phyloP scores from a whole-genome alignment of 805 yeast species.

The Zygosaccharomyces kombuchaensis region DNA sequence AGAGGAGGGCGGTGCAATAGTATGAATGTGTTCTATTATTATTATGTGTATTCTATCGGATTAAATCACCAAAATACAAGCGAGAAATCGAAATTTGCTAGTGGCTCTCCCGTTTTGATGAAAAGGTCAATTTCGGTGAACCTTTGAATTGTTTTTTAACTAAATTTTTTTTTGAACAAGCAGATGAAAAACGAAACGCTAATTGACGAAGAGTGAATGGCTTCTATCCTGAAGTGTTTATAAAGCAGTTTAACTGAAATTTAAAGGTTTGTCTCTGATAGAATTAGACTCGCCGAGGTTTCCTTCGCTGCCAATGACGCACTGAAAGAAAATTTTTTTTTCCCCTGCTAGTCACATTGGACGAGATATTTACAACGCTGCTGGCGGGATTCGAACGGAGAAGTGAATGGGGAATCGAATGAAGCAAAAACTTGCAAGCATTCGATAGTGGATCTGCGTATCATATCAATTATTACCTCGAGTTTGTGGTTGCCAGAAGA shows the following conservation, averaged over 20 bases:
- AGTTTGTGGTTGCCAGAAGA: too few relatives aligned
- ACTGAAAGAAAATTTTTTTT: neutral
- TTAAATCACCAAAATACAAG: neutral
- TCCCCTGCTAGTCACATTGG: neutral
- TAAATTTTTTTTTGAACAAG: neutral
- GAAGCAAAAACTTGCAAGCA: neutral
- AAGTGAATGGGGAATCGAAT: too few relatives aligned
- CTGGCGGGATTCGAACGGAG: neutral
- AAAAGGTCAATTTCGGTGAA: neutral
- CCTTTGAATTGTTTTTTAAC: neutral
- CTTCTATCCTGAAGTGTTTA: neutral
- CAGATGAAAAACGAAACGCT: neutral
- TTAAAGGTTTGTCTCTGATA: neutral
- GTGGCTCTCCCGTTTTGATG: neutral
- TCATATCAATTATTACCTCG: too few relatives aligned
- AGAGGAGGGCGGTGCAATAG: neutral
- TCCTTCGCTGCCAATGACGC: neutral
- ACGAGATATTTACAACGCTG: neutral
- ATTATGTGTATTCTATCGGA: slow-evolving; percentile 1
- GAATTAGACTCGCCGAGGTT: neutral
- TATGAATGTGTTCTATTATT: neutral
- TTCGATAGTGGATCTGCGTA: too few relatives aligned
- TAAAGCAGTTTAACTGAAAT: neutral
- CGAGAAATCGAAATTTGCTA: neutral
- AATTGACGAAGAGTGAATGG: neutral